Conservation (phyloP, 805 yeast genomes). For the Zygoascus ofunaensis region DNA sequence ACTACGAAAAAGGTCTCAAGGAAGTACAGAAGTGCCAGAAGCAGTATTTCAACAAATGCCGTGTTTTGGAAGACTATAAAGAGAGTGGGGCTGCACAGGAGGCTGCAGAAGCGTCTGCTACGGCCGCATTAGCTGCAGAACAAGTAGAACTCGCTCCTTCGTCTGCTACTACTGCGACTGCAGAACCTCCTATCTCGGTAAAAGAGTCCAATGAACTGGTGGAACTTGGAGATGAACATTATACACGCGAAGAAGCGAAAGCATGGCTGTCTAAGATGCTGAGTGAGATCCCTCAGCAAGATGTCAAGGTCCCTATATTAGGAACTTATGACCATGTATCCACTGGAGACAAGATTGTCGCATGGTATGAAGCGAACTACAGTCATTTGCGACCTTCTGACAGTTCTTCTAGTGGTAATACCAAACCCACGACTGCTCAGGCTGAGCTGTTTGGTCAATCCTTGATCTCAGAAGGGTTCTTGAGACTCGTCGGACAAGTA, state of each 20-base stretch:
- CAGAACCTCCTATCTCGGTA: neutral
- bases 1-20: slow-evolving; percentile 39
- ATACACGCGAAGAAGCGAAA: slow-evolving; percentile 33
- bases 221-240: slow-evolving; percentile 26
- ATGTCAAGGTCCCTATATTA: slow-evolving; percentile 56
- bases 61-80: slow-evolving; percentile 59
- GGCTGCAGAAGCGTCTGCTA: neutral
- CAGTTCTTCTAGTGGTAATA: slow-evolving; percentile 28
- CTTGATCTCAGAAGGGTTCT: slow-evolving; percentile 49
- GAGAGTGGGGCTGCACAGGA: slow-evolving; percentile 36
- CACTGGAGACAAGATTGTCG: slow-evolving; percentile 51
- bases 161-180: neutral
- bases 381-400: neutral
- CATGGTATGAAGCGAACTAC: slow-evolving; percentile 32
- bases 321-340: slow-evolving; percentile 58
- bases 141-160: neutral
- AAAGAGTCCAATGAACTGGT: slow-evolving; percentile 10
- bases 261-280: slow-evolving; percentile 37
- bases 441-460: slow-evolving; percentile 73
- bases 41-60: slow-evolving; percentile 68
- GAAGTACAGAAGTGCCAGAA: slow-evolving; percentile 51
- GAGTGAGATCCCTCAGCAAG: slow-evolving; percentile 41
- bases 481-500: slow-evolving; percentile 56
- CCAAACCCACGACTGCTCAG: slow-evolving; percentile 37
- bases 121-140: neutral